Evolutionary conservation across 176 grass and related monocot genomes (phyloP).

Genomic region (Metroxylon sagu): DNA sequence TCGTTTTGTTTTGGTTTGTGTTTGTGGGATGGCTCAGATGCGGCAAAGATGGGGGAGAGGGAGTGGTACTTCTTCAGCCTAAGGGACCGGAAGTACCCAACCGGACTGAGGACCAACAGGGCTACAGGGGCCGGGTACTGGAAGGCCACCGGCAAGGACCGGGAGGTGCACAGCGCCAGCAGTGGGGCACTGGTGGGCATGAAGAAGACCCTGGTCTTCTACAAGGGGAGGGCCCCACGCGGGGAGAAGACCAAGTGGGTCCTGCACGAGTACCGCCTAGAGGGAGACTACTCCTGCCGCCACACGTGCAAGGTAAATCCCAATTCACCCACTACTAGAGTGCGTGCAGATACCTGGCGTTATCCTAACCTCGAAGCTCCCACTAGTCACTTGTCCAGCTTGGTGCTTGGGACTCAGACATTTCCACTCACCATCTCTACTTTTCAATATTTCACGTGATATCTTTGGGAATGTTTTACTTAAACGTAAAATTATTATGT

Average conservation of each 20-base stretch:
- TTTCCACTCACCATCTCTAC: too few species aligned
- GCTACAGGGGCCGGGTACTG: conserved; percentile 85
- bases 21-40: conserved; percentile 16
- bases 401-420: too few species aligned
- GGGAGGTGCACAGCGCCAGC: conserved; percentile 67
- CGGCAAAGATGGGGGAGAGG: conserved; percentile 77
- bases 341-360: too few species aligned
- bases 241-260: conserved; percentile 99
- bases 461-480: too few species aligned
- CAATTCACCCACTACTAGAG: too few species aligned
- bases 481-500: too few species aligned
- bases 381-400: too few species aligned
- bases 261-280: conserved; percentile 85
- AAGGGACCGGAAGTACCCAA: conserved; percentile 92
- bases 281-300: too few species aligned
- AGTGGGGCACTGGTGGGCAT: conserved; percentile 62
- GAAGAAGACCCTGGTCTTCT: conserved; percentile 99
- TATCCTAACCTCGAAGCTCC: too few species aligned
- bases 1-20: not conserved
- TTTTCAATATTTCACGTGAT: too few species aligned
- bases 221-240: conserved; percentile 69
- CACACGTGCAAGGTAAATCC: too few species aligned
- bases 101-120: conserved; percentile 86
- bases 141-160: conserved; percentile 97
- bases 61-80: conserved; percentile 99